phyloP scores from a whole-genome alignment of 768 basidiomycete genomes.

The Lactifluus hygrophoroides region DNA sequence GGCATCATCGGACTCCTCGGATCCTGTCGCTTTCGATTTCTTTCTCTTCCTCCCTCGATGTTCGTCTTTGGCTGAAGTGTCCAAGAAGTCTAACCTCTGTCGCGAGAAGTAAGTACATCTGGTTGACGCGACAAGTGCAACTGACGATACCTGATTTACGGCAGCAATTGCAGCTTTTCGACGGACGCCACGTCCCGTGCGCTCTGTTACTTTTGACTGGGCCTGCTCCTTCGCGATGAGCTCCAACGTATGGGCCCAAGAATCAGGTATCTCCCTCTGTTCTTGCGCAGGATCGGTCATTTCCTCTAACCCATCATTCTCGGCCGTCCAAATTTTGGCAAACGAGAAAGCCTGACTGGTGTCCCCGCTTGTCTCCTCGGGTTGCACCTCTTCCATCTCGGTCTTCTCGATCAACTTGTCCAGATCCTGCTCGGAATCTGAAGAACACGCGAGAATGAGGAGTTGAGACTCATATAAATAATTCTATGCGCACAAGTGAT shows the following conservation, averaged over 20 bases:
- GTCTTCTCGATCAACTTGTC: constrained; percentile 83
- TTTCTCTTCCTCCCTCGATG: constrained; percentile 29
- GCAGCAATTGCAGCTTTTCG: constrained; percentile 52
- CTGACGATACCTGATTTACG: constrained; percentile 33
- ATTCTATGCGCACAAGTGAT: constrained; percentile 45
- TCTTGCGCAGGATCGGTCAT: constrained; percentile 43
- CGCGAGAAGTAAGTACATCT: constrained; percentile 9
- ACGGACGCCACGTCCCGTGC: constrained; percentile 66
- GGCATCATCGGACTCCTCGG: constrained; percentile 37
- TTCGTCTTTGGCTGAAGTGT: constrained; percentile 31
- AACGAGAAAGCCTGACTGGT: constrained; percentile 67
- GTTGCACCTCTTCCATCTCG: constrained; percentile 56
- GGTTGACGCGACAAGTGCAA: background rate
- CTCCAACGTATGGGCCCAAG: constrained; percentile 71
- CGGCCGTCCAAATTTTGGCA: constrained; percentile 87
- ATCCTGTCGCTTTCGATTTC: constrained; percentile 25
- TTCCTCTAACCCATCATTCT: constrained; percentile 64
- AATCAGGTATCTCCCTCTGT: constrained; percentile 48
- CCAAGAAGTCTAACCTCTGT: constrained; percentile 29
- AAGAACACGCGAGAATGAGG: background rate
- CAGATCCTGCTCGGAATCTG: constrained; percentile 75
- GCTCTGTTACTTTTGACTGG: constrained; percentile 39
- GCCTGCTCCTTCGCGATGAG: constrained; percentile 40
- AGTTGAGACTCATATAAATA: background rate
- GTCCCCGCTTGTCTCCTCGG: constrained; percentile 38